phyloP scores from a whole-genome alignment of 495 filamentous ascomycete species.

The Daldinia decipiens region DNA sequence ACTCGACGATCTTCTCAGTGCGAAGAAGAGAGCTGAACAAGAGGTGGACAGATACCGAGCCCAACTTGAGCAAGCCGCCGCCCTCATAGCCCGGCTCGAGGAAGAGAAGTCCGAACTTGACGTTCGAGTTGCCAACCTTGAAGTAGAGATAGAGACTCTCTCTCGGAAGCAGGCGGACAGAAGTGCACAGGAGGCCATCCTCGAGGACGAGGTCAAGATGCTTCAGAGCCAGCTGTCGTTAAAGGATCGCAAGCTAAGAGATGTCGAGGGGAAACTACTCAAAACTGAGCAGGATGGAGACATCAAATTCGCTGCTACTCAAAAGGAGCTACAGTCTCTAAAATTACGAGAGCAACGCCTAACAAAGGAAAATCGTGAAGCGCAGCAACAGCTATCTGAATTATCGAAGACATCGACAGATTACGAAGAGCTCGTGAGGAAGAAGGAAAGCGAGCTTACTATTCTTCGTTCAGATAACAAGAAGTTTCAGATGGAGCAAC shows the following conservation, averaged over 20 bases:
- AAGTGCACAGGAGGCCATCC: slow-evolving; percentile 73
- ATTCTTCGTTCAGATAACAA: slow-evolving; percentile 85
- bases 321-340: slow-evolving; percentile 80
- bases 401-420: slow-evolving; percentile 90
- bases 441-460: slow-evolving; percentile 92
- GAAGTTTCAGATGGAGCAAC: slow-evolving; percentile 80
- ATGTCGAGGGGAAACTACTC: slow-evolving; percentile 84
- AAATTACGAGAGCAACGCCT: slow-evolving; percentile 79
- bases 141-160: slow-evolving; percentile 72
- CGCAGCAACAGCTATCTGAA: slow-evolving; percentile 85
- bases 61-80: slow-evolving; percentile 90
- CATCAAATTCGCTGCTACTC: slow-evolving; percentile 80
- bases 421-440: slow-evolving; percentile 90
- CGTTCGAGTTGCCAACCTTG: slow-evolving; percentile 71
- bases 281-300: slow-evolving; percentile 91
- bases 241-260: slow-evolving; percentile 90
- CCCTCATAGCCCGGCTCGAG: slow-evolving; percentile 85
- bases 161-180: slow-evolving; percentile 73
- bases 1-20: slow-evolving; percentile 85
- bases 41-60: slow-evolving; percentile 79
- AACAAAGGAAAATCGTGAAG: slow-evolving; percentile 80
- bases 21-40: slow-evolving; percentile 89
- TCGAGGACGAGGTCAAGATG: slow-evolving; percentile 87
- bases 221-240: slow-evolving; percentile 88
- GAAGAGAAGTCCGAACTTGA: slow-evolving; percentile 81